Percentiles rank a stretch among this genome's conserved stretches.
Conservation (phyloP, 495 filamentous ascomycete genomes). For the Trypethelium eluteriae region DNA sequence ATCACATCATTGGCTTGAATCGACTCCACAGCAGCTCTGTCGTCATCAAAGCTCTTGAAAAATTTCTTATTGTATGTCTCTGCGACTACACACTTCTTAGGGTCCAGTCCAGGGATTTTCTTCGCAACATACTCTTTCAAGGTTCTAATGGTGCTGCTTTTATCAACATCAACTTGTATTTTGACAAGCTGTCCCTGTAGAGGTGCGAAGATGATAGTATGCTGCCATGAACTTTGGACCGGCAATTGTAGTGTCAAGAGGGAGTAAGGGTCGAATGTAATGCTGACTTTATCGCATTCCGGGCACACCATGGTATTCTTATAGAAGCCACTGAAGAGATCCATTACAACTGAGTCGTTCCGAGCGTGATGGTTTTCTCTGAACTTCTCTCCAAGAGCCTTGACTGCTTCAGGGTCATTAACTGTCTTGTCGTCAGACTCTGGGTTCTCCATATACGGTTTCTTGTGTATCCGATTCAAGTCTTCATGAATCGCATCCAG, state of each 20-base stretch:
- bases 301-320: conserved; percentile 94
- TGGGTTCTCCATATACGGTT: conserved; percentile 95
- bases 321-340: conserved; percentile 94
- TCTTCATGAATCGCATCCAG: conserved; percentile 94
- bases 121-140: conserved; percentile 71
- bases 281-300: conserved; percentile 85
- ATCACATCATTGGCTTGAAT: conserved; percentile 58
- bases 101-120: conserved; percentile 49
- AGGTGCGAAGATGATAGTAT: conserved; percentile 65
- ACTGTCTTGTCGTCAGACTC: conserved; percentile 98
- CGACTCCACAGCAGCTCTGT: conserved; percentile 50
- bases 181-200: conserved; percentile 55
- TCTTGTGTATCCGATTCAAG: conserved; percentile 84
- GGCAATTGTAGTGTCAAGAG: conserved; percentile 87
- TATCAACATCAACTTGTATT: conserved; percentile 83
- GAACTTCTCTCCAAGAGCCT: conserved; percentile 73
- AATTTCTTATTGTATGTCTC: conserved; percentile 77
- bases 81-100: conserved; percentile 55
- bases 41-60: conserved; percentile 72
- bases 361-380: conserved; percentile 88
- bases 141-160: conserved; percentile 60
- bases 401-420: conserved; percentile 64
- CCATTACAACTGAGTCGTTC: conserved; percentile 89
- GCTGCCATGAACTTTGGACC: conserved; percentile 67
- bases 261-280: conserved; percentile 97